These are phyloP conservation scores for Fagus crenata DNA, from an alignment of 306 rosid species.

Conservation along the genomic window DNA sequence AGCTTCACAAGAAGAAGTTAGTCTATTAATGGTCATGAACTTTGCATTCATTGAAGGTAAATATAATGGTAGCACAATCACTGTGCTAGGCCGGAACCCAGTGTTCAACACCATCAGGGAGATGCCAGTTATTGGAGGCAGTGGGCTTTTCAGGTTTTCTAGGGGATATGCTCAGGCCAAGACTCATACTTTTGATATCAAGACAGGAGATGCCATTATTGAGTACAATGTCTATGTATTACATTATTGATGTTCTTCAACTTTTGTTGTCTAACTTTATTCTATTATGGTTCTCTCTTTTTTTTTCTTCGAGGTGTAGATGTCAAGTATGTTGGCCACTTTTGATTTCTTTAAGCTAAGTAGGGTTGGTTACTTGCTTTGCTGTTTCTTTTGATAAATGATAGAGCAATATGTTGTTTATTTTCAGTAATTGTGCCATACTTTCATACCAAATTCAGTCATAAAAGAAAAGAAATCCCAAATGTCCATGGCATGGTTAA, in stretches of 20 bases:
- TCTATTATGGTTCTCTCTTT: not conserved
- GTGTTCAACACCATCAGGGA: conserved; percentile 51
- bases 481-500: too few relatives aligned
- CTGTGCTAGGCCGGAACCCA: conserved; percentile 62
- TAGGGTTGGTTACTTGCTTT: not conserved
- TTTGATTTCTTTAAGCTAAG: not conserved
- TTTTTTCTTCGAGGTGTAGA: not conserved
- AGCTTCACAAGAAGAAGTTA: conserved; percentile 44
- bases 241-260: conserved; percentile 26
- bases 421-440: too few relatives aligned
- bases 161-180: conserved; percentile 57
- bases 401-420: too few relatives aligned
- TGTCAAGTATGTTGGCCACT: not conserved
- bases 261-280: not conserved
- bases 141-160: conserved; percentile 73
- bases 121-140: conserved; percentile 83
- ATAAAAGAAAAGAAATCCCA: too few relatives aligned
- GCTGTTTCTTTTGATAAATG: too few relatives aligned
- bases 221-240: conserved; percentile 59
- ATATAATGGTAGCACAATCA: conserved; percentile 68
- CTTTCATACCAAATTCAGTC: too few relatives aligned
- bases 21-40: conserved; percentile 66
- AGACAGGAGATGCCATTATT: conserved; percentile 48
- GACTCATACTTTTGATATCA: conserved; percentile 30
- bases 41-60: conserved; percentile 59